Evolutionary conservation across 257 asterid species (phyloP).

Genomic region (Thymus mandschuricus): DNA sequence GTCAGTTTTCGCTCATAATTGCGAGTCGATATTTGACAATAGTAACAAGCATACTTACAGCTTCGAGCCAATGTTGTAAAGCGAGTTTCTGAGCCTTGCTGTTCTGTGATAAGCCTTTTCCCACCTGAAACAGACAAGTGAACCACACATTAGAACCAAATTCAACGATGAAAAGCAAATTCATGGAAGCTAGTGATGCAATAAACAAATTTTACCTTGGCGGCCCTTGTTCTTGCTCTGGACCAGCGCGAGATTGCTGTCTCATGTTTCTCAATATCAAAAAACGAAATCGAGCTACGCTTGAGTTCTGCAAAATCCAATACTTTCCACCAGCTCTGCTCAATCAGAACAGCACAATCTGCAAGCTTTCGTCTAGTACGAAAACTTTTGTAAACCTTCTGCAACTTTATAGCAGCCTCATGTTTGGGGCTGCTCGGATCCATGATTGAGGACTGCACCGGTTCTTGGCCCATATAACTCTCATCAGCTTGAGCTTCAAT

Average conservation of each 20-base stretch:
- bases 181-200: not conserved
- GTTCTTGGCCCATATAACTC: constrained; percentile 25
- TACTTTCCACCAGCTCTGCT: constrained; percentile 96
- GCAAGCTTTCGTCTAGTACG: constrained; percentile 91
- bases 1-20: constrained; percentile 32
- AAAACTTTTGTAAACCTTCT: constrained; percentile 90
- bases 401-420: constrained; percentile 84
- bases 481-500: constrained; percentile 34
- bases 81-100: constrained; percentile 91
- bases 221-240: constrained; percentile 91
- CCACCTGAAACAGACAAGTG: constrained; percentile 55
- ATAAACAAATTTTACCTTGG: constrained; percentile 57
- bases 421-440: constrained; percentile 63
- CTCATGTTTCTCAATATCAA: constrained; percentile 85
- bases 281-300: constrained; percentile 90
- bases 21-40: not conserved
- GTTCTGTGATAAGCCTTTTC: constrained; percentile 89
- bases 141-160: constrained; percentile 2
- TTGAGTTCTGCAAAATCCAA: constrained; percentile 89
- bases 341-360: constrained; percentile 90
- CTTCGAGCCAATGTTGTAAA: constrained; percentile 97
- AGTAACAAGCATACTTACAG: constrained; percentile 57
- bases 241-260: constrained; percentile 94
- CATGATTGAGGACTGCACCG: constrained; percentile 32
- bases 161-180: not conserved